Percentiles rank a stretch among this genome's conserved stretches.
Evolutionary conservation across 208 protist genomes (phyloP).

Genomic region (Leishmania aethiopica): DNA sequence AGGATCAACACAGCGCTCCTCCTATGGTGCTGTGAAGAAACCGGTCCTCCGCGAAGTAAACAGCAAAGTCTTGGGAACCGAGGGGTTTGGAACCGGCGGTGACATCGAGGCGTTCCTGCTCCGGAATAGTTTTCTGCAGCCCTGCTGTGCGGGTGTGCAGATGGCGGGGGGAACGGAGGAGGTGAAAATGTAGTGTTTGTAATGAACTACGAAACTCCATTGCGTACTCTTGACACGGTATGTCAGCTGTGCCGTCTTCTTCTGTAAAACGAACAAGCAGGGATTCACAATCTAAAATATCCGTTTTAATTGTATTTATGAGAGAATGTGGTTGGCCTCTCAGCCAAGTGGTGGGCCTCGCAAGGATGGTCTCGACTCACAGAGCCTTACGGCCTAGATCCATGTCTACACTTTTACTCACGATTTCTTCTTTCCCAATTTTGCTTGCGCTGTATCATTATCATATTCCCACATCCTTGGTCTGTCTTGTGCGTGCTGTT

Average conservation of each 20-base stretch:
- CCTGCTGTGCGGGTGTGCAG: background rate
- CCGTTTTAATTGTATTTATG: background rate
- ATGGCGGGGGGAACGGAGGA: background rate
- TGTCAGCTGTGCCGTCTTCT: constrained; percentile 3
- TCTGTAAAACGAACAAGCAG: background rate
- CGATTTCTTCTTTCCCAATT: background rate
- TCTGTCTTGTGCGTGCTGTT: background rate
- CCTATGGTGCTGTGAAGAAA: background rate
- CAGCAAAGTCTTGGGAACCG: background rate
- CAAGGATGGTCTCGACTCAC: background rate
- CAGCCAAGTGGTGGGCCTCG: background rate
- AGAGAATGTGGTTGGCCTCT: background rate
- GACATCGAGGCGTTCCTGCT: background rate
- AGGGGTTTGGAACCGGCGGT: background rate
- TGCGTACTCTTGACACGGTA: constrained; percentile 3
- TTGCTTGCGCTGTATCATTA: background rate
- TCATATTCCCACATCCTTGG: background rate
- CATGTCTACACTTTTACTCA: background rate
- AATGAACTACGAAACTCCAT: background rate
- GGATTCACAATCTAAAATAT: background rate
- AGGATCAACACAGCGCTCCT: background rate
- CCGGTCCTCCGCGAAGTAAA: background rate
- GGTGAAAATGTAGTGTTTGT: background rate
- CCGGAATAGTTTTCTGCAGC: constrained; percentile 3
- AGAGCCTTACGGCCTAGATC: background rate